Evolutionary conservation across 345 rosid genomes (phyloP).

Genomic region (Punica granatum): DNA sequence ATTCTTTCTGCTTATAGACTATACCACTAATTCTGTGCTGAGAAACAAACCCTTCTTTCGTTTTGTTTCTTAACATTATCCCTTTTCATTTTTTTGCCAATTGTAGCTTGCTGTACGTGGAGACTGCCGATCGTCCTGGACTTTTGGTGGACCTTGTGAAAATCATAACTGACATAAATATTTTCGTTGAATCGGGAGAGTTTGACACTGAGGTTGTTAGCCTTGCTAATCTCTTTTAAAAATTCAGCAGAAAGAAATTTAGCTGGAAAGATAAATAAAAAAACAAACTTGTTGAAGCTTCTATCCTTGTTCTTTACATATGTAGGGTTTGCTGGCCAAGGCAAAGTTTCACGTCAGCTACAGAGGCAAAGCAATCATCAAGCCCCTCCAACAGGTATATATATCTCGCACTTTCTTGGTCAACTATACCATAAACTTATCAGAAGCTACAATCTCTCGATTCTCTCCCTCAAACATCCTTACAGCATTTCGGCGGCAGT

Average conservation of each 20-base stretch:
- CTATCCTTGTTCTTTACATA: background rate
- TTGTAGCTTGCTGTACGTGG: constrained; percentile 78
- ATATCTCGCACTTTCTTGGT: background rate
- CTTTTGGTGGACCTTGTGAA: constrained; percentile 85
- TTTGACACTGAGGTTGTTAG: constrained; percentile 82
- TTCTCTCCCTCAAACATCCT: no score
- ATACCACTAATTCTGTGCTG: background rate
- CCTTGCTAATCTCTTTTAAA: background rate
- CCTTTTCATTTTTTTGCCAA: background rate
- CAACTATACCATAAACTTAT: no score
- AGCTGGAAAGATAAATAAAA: no score
- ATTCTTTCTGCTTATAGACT: background rate
- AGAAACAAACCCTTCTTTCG: background rate
- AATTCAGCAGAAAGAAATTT: no score
- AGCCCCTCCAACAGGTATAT: constrained; percentile 85
- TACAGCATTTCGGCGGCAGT: no score
- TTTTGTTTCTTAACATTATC: background rate
- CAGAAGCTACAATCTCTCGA: no score
- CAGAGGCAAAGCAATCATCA: constrained; percentile 68
- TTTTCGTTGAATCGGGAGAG: constrained; percentile 91
- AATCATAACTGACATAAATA: constrained; percentile 62
- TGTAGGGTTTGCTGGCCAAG: constrained; percentile 87
- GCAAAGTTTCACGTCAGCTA: constrained; percentile 94
- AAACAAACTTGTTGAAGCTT: background rate
- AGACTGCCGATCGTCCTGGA: constrained; percentile 95